Base-by-base conservation (phyloP, 495 filamentous ascomycete genomes). In the Aspergillus indologenus region DNA sequence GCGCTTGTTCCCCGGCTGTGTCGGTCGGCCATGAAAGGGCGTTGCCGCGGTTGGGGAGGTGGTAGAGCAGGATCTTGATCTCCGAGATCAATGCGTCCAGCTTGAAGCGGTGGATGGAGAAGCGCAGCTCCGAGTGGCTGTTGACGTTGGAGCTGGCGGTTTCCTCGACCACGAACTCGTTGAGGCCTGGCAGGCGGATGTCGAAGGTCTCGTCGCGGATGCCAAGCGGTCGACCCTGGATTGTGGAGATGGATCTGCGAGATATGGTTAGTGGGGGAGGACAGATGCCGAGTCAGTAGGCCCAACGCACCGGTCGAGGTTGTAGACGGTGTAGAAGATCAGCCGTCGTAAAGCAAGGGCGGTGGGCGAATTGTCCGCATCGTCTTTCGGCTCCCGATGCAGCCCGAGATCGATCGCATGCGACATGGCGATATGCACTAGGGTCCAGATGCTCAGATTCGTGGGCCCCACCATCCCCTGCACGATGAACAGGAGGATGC, bases 141-240 rank as follows among this genome's bases (percentile, higher is more conserved):
- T 57, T 45, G 17, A 24, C 19, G 1, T 45, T 50, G 15, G 49
- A 21, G 3, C 47, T 31, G 2, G 22, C 23, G 1, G 24, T 17
- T 40, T 24, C 12, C 17, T 51, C 51, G 3, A 55, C 34, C 5
- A 19, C 21, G 31, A 59, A 26, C n/a, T 63, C 62, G 9, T 49
- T 47, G 5, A 56, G 3, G 5, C 21, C 48, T 31, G 66, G 66
- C 26, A 40, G 54, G 34, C 53, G 49, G 3, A 68, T 56, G 22
- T 68, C 66, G 19, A 68, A 68, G 0, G 63, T 65, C 22, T 68
- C 66, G 21, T 68, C 66, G 1, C 66, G 58, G 17, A 68, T 68
- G 14, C 66, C 66, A 18, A 68, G 53, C n/a, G 66, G 66, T n/a
- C 66, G 66, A 5, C 66, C 66, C 53, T 68, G 66, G 18, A 68